These are phyloP conservation scores for Apiosordaria backusii DNA, from an alignment of 495 filamentous ascomycete genomes.

Conservation along the genomic window DNA sequence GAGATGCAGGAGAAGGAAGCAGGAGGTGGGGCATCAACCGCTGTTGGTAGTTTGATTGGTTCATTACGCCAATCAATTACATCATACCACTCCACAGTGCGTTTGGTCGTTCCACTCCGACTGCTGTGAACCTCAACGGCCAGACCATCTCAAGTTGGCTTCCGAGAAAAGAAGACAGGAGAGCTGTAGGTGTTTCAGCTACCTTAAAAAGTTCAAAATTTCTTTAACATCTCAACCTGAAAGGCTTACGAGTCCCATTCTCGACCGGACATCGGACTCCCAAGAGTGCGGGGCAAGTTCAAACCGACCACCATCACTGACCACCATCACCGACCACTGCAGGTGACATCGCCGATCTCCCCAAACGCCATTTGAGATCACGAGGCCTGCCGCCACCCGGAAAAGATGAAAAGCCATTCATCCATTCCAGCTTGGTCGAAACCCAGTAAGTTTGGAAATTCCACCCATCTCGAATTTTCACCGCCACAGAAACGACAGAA, in stretches of 20 bases:
- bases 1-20: not conserved
- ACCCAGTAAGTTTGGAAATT: not conserved
- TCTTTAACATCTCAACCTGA: not conserved
- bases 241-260: not conserved
- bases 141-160: not conserved
- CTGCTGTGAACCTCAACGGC: conserved; percentile 8
- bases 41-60: conserved; percentile 5
- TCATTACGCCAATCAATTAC: not conserved
- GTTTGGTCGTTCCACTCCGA: not conserved
- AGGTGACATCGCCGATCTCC: conserved; percentile 1
- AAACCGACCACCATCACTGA: not conserved
- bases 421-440: not conserved
- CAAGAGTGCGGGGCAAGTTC: not conserved
- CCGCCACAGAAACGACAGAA: not conserved
- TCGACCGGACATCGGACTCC: not conserved
- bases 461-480: not conserved
- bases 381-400: not conserved
- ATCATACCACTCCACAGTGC: conserved; percentile 7
- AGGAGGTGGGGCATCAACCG: not conserved
- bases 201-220: too few relatives aligned
- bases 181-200: too few relatives aligned
- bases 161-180: not conserved
- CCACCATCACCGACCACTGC: not conserved
- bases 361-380: not conserved
- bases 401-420: not conserved